phyloP scores from a whole-genome alignment of 2,329 filamentous ascomycete species.

The Aspergillus fischeri region DNA sequence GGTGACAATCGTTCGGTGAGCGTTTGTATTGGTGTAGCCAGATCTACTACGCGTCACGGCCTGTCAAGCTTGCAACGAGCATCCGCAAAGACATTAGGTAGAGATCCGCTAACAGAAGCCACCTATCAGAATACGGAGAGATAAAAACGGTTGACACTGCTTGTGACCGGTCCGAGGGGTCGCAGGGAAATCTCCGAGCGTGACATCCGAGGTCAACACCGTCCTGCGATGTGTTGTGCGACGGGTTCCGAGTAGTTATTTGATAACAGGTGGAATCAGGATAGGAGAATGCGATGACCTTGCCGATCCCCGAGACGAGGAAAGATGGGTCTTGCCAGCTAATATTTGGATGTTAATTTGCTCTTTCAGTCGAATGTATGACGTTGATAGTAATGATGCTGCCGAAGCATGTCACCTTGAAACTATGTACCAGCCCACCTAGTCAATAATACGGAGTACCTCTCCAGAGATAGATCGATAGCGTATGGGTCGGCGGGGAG shows the following conservation, averaged over 20 bases:
- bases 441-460: too few species aligned
- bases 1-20: conserved; percentile 6
- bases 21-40: neutral
- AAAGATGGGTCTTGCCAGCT: too few species aligned
- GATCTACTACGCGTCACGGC: conserved; percentile 7
- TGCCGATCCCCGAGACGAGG: neutral
- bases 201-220: conserved; percentile 16
- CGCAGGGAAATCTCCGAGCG: conserved; percentile 8
- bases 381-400: neutral
- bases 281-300: neutral
- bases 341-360: neutral
- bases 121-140: conserved; percentile 7
- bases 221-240: neutral
- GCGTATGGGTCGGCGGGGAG: conserved; percentile 9
- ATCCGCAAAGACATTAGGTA: neutral
- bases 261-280: neutral
- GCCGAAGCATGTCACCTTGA: neutral
- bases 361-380: neutral
- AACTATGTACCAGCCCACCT: too few species aligned
- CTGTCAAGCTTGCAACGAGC: conserved; percentile 6
- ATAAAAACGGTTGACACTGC: neutral
- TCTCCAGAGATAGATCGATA: neutral
- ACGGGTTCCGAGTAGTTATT: neutral
- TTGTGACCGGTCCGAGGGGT: conserved; percentile 10
- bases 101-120: neutral